Percentiles rank a stretch among this genome's conserved stretches.
Evolutionary conservation across 2,329 filamentous ascomycete genomes (phyloP).

Genomic region (Mycosphaerelloides madeirae): DNA sequence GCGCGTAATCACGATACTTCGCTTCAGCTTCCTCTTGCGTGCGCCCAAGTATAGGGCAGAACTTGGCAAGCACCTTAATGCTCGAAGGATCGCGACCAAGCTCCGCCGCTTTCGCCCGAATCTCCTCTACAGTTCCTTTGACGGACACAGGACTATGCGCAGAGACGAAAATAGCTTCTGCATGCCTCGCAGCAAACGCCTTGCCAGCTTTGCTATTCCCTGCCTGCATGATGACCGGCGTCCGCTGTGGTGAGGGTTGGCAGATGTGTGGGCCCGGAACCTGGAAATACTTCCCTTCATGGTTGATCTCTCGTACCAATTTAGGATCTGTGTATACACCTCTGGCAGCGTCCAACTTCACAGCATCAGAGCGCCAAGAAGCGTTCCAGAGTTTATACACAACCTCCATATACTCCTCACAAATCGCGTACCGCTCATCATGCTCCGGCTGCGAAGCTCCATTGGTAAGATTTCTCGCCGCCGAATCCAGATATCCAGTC

Average conservation of each 20-base stretch:
- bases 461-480: slow-evolving; percentile 57
- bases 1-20: slow-evolving; percentile 59
- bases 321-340: slow-evolving; percentile 57
- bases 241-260: slow-evolving; percentile 62
- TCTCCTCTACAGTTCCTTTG: slow-evolving; percentile 58
- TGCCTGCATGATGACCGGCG: slow-evolving; percentile 65
- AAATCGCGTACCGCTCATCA: slow-evolving; percentile 61
- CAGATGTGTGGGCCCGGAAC: slow-evolving; percentile 63
- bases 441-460: slow-evolving; percentile 56
- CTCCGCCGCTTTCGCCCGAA: slow-evolving; percentile 52
- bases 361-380: slow-evolving; percentile 64
- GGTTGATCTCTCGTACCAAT: slow-evolving; percentile 61
- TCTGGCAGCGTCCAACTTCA: slow-evolving; percentile 54
- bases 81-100: slow-evolving; percentile 54
- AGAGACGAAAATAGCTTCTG: slow-evolving; percentile 66
- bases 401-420: slow-evolving; percentile 60
- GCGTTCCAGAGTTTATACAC: slow-evolving; percentile 61
- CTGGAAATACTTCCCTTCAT: slow-evolving; percentile 59
- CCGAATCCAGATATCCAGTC: slow-evolving; percentile 63
- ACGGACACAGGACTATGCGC: slow-evolving; percentile 60
- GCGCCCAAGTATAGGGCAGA: slow-evolving; percentile 60
- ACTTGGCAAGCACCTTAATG: slow-evolving; percentile 64
- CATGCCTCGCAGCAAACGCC: slow-evolving; percentile 63
- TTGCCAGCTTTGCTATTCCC: slow-evolving; percentile 64
- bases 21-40: slow-evolving; percentile 63